phyloP scores from a whole-genome alignment of 345 rosid species.

The Moricandia arvensis region DNA sequence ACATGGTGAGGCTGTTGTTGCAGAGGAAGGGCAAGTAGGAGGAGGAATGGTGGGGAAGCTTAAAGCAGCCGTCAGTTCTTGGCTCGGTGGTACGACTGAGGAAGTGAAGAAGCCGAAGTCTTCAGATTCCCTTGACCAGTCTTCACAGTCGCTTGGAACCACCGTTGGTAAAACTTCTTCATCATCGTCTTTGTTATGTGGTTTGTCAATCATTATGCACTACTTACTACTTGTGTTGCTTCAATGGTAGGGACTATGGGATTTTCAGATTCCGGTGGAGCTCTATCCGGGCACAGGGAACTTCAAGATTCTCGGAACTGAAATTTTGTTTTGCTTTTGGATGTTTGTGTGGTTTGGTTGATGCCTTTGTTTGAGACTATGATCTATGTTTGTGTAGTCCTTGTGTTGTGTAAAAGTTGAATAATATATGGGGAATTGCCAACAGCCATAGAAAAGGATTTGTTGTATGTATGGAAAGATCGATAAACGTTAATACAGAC shows the following conservation, averaged over 20 bases:
- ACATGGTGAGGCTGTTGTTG: neutral
- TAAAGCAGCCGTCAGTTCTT: slow-evolving; percentile 57
- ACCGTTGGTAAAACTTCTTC: slow-evolving; percentile 24
- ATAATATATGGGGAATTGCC: neutral
- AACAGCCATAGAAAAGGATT: too few relatives aligned
- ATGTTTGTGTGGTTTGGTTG: neutral
- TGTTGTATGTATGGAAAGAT: too few relatives aligned
- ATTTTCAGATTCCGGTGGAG: slow-evolving; percentile 25
- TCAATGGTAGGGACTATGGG: slow-evolving; percentile 20
- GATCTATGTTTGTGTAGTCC: neutral
- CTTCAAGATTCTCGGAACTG: slow-evolving; percentile 21
- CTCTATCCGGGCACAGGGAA: neutral
- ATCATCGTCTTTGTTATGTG: neutral
- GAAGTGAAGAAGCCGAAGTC: slow-evolving; percentile 1
- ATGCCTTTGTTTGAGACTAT: neutral
- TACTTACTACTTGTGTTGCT: neutral
- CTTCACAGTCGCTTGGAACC: slow-evolving; percentile 35
- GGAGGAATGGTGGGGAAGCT: slow-evolving; percentile 51
- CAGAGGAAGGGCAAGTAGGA: slow-evolving; percentile 17
- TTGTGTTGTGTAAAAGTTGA: neutral
- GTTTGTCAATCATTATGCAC: neutral
- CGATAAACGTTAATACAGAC: too few relatives aligned
- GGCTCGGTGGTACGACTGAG: slow-evolving; percentile 42
- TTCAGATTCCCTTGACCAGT: neutral
- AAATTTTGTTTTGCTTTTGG: slow-evolving; percentile 7